Percentiles rank a stretch among this genome's conserved stretches.
Evolutionary conservation across 192 early-diverging fungal species (phyloP).

Genomic region (Lobosporangium transversale): DNA sequence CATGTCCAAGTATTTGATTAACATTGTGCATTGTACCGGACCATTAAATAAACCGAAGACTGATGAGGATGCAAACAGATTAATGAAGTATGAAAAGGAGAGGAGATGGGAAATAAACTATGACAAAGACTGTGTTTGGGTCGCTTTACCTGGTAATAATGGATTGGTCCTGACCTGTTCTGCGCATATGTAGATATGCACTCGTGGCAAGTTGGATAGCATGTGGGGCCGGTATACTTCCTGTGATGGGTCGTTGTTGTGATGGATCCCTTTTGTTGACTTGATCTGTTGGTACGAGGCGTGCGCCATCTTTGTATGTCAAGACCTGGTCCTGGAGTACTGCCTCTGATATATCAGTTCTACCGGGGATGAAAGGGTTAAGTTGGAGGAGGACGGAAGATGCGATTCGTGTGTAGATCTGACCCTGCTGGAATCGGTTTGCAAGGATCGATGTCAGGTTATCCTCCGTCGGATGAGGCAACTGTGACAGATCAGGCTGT

Average conservation of each 20-base stretch:
- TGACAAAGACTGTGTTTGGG: too few species aligned
- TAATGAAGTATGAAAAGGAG: too few species aligned
- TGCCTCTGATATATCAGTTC: conserved; percentile 63
- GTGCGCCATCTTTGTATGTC: conserved; percentile 70
- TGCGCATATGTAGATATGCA: conserved; percentile 88
- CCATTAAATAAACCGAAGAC: too few species aligned
- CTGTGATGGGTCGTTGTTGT: not conserved
- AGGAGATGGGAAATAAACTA: too few species aligned
- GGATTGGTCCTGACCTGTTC: conserved; percentile 89
- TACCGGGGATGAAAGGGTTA: conserved; percentile 69
- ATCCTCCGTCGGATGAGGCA: conserved; percentile 42
- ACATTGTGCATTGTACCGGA: too few species aligned
- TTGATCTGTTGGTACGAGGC: conserved; percentile 7
- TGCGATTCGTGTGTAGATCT: conserved; percentile 77
- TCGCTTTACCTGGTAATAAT: conserved; percentile 90
- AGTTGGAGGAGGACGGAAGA: conserved; percentile 76
- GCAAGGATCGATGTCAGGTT: conserved; percentile 57
- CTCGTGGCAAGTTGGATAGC: conserved; percentile 85
- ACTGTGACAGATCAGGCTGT: conserved; percentile 27
- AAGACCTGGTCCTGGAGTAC: conserved; percentile 78
- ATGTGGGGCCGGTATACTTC: conserved; percentile 66
- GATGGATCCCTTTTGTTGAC: too few species aligned
- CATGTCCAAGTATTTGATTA: too few species aligned
- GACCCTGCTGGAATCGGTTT: conserved; percentile 63
- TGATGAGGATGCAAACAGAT: too few species aligned